phyloP scores from a whole-genome alignment of 768 basidiomycete species.

The Suillus alpinus region DNA sequence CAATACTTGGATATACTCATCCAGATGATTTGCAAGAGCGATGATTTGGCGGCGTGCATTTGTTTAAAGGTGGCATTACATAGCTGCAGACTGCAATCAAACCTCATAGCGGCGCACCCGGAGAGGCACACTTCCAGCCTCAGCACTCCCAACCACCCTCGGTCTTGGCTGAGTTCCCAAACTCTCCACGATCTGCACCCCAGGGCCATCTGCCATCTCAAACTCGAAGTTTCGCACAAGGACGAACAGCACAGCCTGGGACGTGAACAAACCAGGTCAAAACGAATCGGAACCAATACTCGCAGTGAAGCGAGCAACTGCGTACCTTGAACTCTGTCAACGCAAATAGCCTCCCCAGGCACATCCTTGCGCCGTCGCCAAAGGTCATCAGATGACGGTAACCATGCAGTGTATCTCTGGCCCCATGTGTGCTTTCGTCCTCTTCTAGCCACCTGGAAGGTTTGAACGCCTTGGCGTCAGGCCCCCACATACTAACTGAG shows the following conservation, averaged over 20 bases:
- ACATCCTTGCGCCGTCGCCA: constrained; percentile 43
- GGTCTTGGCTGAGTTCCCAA: constrained; percentile 33
- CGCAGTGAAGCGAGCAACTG: background rate
- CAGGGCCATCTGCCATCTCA: constrained; percentile 34
- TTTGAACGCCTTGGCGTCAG: constrained; percentile 39
- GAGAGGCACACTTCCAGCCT: constrained; percentile 15
- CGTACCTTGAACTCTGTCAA: constrained; percentile 40
- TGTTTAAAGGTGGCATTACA: background rate
- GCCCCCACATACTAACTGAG: constrained; percentile 42
- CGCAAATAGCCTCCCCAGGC: constrained; percentile 44
- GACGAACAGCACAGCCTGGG: constrained; percentile 36
- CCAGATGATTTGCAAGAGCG: too few species aligned
- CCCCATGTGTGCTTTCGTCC: constrained; percentile 17
- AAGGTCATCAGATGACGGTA: constrained; percentile 43
- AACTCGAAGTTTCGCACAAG: constrained; percentile 38
- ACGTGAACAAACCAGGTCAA: background rate
- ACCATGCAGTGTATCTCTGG: constrained; percentile 32
- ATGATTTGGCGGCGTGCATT: too few species aligned
- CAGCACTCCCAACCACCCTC: constrained; percentile 20
- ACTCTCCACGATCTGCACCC: constrained; percentile 28
- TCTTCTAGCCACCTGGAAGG: constrained; percentile 42
- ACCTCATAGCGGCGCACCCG: constrained; percentile 5
- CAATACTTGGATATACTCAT: too few species aligned
- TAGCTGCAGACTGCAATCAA: background rate
- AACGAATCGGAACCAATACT: background rate